These are phyloP conservation scores for Candida pini DNA, from an alignment of 805 yeast species.

Conservation along the genomic window DNA sequence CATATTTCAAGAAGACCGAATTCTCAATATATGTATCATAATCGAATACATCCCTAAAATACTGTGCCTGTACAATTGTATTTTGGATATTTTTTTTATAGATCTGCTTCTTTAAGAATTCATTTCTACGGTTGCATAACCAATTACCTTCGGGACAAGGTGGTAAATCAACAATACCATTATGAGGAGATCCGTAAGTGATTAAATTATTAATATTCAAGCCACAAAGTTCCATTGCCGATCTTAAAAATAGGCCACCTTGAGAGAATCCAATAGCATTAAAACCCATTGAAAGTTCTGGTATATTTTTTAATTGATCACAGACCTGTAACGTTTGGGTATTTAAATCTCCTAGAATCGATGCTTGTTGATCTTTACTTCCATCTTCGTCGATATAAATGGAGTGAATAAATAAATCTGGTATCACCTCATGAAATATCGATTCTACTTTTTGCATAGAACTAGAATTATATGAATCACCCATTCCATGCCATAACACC, in stretches of 20 bases:
- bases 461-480: slow-evolving; percentile 63
- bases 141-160: slow-evolving; percentile 49
- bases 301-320: slow-evolving; percentile 39
- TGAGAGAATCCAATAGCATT: slow-evolving; percentile 78
- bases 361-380: slow-evolving; percentile 44
- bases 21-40: slow-evolving; percentile 49
- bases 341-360: slow-evolving; percentile 56
- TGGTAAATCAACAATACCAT: slow-evolving; percentile 69
- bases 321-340: slow-evolving; percentile 52
- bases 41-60: slow-evolving; percentile 53
- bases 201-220: slow-evolving; percentile 44
- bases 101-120: slow-evolving; percentile 50
- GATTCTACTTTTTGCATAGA: slow-evolving; percentile 46
- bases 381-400: slow-evolving; percentile 46
- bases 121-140: slow-evolving; percentile 53
- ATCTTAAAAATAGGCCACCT: slow-evolving; percentile 77
- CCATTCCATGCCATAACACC: slow-evolving; percentile 83
- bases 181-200: slow-evolving; percentile 80
- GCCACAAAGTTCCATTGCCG: slow-evolving; percentile 56
- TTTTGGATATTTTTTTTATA: slow-evolving; percentile 55
- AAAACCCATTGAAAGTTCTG: slow-evolving; percentile 50
- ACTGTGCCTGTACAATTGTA: slow-evolving; percentile 65
- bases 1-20: slow-evolving; percentile 55
- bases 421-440: slow-evolving; percentile 38
- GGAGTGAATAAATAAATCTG: slow-evolving; percentile 48